These are phyloP conservation scores for Leucogyrophana mollusca DNA, from an alignment of 768 basidiomycete genomes.

Conservation along the genomic window DNA sequence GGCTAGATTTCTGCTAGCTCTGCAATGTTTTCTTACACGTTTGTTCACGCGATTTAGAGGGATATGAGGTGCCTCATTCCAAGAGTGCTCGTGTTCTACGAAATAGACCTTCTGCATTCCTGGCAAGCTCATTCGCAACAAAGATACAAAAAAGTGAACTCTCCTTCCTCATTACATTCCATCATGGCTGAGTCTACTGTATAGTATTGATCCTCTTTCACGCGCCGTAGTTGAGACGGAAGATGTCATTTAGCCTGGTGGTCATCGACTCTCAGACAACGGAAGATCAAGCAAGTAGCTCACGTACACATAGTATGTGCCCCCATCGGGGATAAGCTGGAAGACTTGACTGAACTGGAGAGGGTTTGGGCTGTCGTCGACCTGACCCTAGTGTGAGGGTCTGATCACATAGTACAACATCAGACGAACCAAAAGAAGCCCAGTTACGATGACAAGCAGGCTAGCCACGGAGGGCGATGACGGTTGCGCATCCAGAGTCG, in stretches of 20 bases:
- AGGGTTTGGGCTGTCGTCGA: conserved; percentile 79
- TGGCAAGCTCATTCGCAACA: too few species aligned
- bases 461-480: conserved; percentile 57
- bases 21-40: conserved; percentile 51
- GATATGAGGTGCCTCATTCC: too few species aligned
- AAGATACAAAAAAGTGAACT: neutral
- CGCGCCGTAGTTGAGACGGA: conserved; percentile 82
- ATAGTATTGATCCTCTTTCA: conserved; percentile 8
- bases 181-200: conserved; percentile 1
- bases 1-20: conserved; percentile 34
- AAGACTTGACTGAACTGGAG: conserved; percentile 92
- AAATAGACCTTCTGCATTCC: too few species aligned
- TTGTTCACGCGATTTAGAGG: neutral
- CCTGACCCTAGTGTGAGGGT: conserved; percentile 39
- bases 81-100: too few species aligned
- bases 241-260: conserved; percentile 79
- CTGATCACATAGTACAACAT: neutral
- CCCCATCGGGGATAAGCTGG: conserved; percentile 79
- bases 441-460: conserved; percentile 86
- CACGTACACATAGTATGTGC: conserved; percentile 82
- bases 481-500: conserved; percentile 87
- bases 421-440: conserved; percentile 63
- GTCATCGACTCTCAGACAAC: conserved; percentile 3
- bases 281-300: neutral
- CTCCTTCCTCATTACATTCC: neutral